Evolutionary conservation across 768 basidiomycete species (phyloP).

Genomic region (Vararia minispora): DNA sequence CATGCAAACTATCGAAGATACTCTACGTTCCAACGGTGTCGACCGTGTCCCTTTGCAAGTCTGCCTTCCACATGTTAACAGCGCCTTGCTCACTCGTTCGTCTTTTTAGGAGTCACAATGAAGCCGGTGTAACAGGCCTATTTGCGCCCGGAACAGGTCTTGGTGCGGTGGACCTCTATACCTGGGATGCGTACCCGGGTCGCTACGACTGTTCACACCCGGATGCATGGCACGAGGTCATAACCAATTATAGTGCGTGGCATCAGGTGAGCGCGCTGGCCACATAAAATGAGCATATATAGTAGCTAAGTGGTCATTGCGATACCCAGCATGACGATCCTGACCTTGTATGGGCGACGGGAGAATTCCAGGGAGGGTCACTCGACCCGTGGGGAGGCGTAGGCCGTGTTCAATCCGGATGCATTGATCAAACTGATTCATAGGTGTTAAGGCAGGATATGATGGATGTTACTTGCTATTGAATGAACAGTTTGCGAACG

Average conservation of each 20-base stretch:
- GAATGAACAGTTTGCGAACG: slow-evolving; percentile 17
- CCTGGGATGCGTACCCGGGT: slow-evolving; percentile 17
- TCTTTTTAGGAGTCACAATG: slow-evolving; percentile 14
- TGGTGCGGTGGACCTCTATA: slow-evolving; percentile 16
- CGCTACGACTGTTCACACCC: slow-evolving; percentile 16
- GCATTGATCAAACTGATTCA: neutral
- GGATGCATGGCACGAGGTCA: slow-evolving; percentile 8
- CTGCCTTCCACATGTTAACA: too few species aligned
- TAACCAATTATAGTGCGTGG: slow-evolving; percentile 5
- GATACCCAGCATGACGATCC: slow-evolving; percentile 10
- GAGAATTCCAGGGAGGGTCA: slow-evolving; percentile 16
- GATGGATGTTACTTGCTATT: slow-evolving; percentile 16
- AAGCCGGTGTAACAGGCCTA: slow-evolving; percentile 6
- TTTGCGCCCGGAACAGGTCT: slow-evolving; percentile 15
- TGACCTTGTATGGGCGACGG: slow-evolving; percentile 12
- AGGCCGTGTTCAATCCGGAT: neutral
- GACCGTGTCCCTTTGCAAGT: slow-evolving; percentile 14
- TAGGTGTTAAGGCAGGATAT: slow-evolving; percentile 18
- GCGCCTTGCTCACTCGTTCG: too few species aligned
- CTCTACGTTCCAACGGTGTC: slow-evolving; percentile 13
- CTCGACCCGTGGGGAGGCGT: slow-evolving; percentile 19
- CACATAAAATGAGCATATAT: too few species aligned
- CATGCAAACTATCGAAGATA: slow-evolving; percentile 16
- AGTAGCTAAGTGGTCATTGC: too few species aligned
- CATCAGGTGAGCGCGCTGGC: too few species aligned